These are phyloP conservation scores for Hemileccinum rubropunctum DNA, from an alignment of 768 basidiomycete species.

Conservation along the genomic window DNA sequence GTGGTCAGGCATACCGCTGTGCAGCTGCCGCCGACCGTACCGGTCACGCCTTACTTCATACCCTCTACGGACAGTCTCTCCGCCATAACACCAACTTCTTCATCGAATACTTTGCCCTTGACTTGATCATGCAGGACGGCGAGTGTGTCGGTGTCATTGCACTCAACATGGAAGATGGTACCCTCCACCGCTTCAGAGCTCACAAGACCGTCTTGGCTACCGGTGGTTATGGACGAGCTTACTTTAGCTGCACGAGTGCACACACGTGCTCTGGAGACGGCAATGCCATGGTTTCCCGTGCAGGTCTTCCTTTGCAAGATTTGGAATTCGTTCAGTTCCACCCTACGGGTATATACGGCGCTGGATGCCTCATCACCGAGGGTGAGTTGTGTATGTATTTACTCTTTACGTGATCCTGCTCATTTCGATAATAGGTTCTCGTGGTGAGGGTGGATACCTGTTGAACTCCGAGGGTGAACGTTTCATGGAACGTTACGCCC, in stretches of 20 bases:
- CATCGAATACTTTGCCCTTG: slow-evolving; percentile 99
- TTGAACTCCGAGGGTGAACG: slow-evolving; percentile 98
- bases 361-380: slow-evolving; percentile 98
- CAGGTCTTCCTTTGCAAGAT: slow-evolving; percentile 95
- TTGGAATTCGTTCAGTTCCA: slow-evolving; percentile 99
- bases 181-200: slow-evolving; percentile 95
- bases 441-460: slow-evolving; percentile 98
- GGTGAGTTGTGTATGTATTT: slow-evolving; percentile 43
- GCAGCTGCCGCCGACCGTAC: slow-evolving; percentile 99
- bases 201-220: slow-evolving; percentile 99
- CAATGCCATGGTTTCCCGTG: slow-evolving; percentile 97
- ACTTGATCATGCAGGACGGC: slow-evolving; percentile 97
- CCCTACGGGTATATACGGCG: slow-evolving; percentile 98
- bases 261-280: slow-evolving; percentile 99
- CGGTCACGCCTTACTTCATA: slow-evolving; percentile 97
- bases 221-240: slow-evolving; percentile 96
- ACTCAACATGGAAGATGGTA: slow-evolving; percentile 99
- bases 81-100: slow-evolving; percentile 99
- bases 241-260: slow-evolving; percentile 98
- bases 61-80: slow-evolving; percentile 97
- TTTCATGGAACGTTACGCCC: slow-evolving; percentile 99
- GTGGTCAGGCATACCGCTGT: slow-evolving; percentile 98
- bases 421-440: slow-evolving; percentile 62
- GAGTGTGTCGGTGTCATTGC: slow-evolving; percentile 99
- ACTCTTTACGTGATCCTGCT: slow-evolving; percentile 1